A percentile compares a stretch with the other conserved stretches of the same genome.
Conservation (phyloP, 2,329 filamentous ascomycete genomes). For the Penicillium sp. region DNA sequence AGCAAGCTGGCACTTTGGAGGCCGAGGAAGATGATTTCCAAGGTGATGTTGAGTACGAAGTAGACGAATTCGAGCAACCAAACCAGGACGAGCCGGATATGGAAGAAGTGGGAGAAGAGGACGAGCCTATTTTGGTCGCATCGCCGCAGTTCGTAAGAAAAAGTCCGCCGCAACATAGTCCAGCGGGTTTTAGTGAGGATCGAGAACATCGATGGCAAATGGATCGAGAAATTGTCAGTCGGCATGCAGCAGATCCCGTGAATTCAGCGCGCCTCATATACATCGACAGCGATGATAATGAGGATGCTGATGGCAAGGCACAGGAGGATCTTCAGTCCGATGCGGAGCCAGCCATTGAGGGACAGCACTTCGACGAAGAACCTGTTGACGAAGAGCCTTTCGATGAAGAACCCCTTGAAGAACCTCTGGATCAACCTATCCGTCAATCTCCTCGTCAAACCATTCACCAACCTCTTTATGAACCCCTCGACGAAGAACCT, state of each 20-base stretch:
- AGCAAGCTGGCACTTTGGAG: background rate
- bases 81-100: background rate
- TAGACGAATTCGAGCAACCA: background rate
- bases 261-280: constrained; percentile 46
- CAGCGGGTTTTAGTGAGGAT: background rate
- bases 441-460: background rate
- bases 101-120: constrained; percentile 8
- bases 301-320: constrained; percentile 12
- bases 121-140: constrained; percentile 2
- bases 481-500: background rate
- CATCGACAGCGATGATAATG: constrained; percentile 41
- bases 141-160: background rate
- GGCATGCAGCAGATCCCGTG: constrained; percentile 42
- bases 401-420: constrained; percentile 1
- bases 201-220: constrained; percentile 32
- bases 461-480: background rate
- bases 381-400: background rate
- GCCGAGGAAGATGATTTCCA: constrained; percentile 22
- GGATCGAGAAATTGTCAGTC: constrained; percentile 47
- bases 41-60: background rate
- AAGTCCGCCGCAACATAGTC: background rate
- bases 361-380: background rate
- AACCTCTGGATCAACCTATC: background rate
- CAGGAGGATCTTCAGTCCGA: constrained; percentile 1
- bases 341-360: background rate